Base-by-base conservation (phyloP, 768 basidiomycete genomes). In the Porpolomopsis calyptriformis region DNA sequence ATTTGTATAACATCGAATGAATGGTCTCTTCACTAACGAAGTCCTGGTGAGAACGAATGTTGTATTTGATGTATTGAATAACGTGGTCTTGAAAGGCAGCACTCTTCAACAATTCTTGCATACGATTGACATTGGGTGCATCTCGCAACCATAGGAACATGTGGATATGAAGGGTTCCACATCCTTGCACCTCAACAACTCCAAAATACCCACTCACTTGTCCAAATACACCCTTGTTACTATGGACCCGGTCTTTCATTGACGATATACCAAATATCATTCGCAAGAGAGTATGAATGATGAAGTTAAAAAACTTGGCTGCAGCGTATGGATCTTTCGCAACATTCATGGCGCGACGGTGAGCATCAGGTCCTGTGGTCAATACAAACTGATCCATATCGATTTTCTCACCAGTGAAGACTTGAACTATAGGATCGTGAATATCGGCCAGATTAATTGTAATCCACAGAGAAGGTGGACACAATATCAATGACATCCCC, bases 401-500 rank as follows among this genome's bases (percentile, higher is more conserved):
- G 7, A 71, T 67, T 0, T 64, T 44, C 14, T 59, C 57, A 0
- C 69, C 66, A 0, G 61, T 59, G n/a, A 70, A 59, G 0, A 70
- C 53, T 40, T 68, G 67, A 0, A 57, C 59, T 6, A 69, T 48
- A 0, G 66, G 67, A 40, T 67, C 61, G 35, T 64, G 54, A 0
- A 59, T 43, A 43, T 69, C 63, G 4, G 40, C 41, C 1, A 59
- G 61, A 37, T 65, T 68, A 10, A 69, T 57, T 0, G 65, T 69
- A 10, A 64, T 48, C 66, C 67, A 69, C 0, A 67, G 18, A 1
- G 49, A 52, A 0, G 62, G 63, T 2, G 64, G 60, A 6, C 49
- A 49, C 8, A 53, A 38, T 1, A 20, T 9, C 1, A 60, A n/a
- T 3, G 47, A 48, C 3, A 24, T 38, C 8, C 27, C 25, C 46